Conservation (phyloP, 1,284 basidiomycete genomes). For the Lentinus polychrous region DNA sequence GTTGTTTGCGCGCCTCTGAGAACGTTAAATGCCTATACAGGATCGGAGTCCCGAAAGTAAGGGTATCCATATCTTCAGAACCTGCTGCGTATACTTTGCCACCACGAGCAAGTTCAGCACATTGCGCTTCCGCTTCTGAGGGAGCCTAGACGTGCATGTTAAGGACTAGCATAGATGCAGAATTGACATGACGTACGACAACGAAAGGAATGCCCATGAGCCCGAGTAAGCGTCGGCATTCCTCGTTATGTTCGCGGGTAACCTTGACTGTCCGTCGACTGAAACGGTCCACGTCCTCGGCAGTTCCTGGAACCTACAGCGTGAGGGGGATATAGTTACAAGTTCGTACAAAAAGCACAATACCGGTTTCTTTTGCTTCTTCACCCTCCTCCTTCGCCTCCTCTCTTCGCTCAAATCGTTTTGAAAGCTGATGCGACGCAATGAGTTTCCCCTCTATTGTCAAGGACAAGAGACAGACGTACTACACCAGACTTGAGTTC, state of each 20-base stretch:
- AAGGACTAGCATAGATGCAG: neutral
- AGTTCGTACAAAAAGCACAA: neutral
- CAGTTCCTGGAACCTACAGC: slow-evolving; percentile 46
- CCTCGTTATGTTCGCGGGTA: slow-evolving; percentile 94
- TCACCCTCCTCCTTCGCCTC: slow-evolving; percentile 93
- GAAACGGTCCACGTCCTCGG: slow-evolving; percentile 90
- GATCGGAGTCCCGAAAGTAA: slow-evolving; percentile 91
- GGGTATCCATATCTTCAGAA: slow-evolving; percentile 99
- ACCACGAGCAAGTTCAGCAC: slow-evolving; percentile 92
- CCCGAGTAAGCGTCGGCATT: slow-evolving; percentile 81
- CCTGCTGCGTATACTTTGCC: slow-evolving; percentile 97
- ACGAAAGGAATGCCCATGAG: slow-evolving; percentile 98
- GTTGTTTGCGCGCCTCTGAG: slow-evolving; percentile 97
- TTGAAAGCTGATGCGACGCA: slow-evolving; percentile 60
- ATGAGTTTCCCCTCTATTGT: neutral
- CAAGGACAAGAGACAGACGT: slow-evolving; percentile 28
- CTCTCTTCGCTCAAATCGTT: slow-evolving; percentile 86
- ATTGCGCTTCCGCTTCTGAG: slow-evolving; percentile 98
- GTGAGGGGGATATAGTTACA: slow-evolving; percentile 7
- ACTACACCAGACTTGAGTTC: slow-evolving; percentile 96
- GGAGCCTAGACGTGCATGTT: slow-evolving; percentile 60
- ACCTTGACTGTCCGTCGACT: slow-evolving; percentile 91
- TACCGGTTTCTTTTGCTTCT: slow-evolving; percentile 92
- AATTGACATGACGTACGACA: slow-evolving; percentile 46
- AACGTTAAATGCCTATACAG: slow-evolving; percentile 95